Evolutionary conservation across 2,329 filamentous ascomycete genomes (phyloP), one percentile per base, ranked within the genome.

Genomic region (Incumbomyces lentus): DNA sequence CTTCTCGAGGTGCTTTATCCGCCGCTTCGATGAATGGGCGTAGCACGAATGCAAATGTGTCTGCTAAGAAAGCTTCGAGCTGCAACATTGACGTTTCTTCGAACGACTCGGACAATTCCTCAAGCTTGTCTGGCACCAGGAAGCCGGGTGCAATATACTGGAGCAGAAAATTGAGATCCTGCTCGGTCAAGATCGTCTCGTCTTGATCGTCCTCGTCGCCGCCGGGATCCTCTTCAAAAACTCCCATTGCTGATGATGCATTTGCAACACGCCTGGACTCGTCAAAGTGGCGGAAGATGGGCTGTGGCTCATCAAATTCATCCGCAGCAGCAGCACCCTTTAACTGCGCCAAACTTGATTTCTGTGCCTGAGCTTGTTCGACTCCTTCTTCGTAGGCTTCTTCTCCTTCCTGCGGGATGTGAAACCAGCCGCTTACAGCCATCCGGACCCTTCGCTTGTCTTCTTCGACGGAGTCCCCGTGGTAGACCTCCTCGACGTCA

Each of bases 341-440:
- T 22, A 98, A 72, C 68, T 96, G 90, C 67, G 88, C 86, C 54
- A 96, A 74, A 58, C 88, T 89, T 65, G 89, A 96, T 65, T 87
- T 87, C 63, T 87, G 82, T 11, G 86, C 86, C 52, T 93, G 78
- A 62, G 82, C 84, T 69, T 93, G 87, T 64, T 96, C 90, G 46
- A 92, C 75, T 3, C 90, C 92, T 61, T 84, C 72, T 56, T 94
- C 80, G 58, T 84, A 98, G 36, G 92, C 92, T 19, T 94, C 87
- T 64, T 98, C 92, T 47, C 90, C 90, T 56, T 85, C 69, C 67
- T 98, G 92, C 0, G 92, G 92, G 53, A 98, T 96, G 66, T 98
- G 92, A 65, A 93, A 98, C 92, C 92, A 98, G 44, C 92, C 92
- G 62, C 87, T 95, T 61, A 98, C 95, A 42, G 92, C 92, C 90